These are phyloP conservation scores for Volvox reticuliferus DNA, from an alignment of 139 green algal species.

Conservation along the genomic window DNA sequence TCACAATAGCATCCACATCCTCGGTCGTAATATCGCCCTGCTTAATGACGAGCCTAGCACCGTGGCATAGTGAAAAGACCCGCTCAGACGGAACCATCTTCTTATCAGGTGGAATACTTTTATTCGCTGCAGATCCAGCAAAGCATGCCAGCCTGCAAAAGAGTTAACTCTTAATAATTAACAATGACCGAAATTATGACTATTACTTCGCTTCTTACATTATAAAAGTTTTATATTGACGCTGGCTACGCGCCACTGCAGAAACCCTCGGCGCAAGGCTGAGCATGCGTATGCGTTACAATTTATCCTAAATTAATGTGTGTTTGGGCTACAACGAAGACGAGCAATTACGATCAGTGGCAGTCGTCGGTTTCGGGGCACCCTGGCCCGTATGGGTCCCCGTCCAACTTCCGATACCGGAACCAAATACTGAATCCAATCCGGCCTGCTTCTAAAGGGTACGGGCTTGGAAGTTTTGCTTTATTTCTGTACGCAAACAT, in stretches of 20 bases:
- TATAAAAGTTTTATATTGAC: neutral
- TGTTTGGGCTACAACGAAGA: neutral
- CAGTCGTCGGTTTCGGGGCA: neutral
- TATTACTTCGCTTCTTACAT: neutral
- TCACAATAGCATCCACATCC: conserved; percentile 86
- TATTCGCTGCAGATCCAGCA: neutral
- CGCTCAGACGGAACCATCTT: neutral
- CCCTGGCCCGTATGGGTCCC: neutral
- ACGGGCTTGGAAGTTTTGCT: too few relatives aligned
- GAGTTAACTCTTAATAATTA: neutral
- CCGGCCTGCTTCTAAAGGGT: too few relatives aligned
- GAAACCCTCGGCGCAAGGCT: neutral
- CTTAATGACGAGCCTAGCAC: conserved; percentile 60
- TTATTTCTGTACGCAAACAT: too few relatives aligned
- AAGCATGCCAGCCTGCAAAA: conserved; percentile 5
- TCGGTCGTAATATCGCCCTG: conserved; percentile 83
- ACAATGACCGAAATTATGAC: neutral
- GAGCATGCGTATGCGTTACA: neutral
- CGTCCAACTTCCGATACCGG: neutral
- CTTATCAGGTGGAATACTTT: neutral
- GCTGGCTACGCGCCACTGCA: neutral
- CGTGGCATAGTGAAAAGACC: neutral
- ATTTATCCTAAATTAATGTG: neutral
- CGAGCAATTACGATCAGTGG: too few relatives aligned
- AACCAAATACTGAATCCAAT: neutral